Evolutionary conservation across 306 rosid genomes (phyloP).

Genomic region (Cucumis cinereus): DNA sequence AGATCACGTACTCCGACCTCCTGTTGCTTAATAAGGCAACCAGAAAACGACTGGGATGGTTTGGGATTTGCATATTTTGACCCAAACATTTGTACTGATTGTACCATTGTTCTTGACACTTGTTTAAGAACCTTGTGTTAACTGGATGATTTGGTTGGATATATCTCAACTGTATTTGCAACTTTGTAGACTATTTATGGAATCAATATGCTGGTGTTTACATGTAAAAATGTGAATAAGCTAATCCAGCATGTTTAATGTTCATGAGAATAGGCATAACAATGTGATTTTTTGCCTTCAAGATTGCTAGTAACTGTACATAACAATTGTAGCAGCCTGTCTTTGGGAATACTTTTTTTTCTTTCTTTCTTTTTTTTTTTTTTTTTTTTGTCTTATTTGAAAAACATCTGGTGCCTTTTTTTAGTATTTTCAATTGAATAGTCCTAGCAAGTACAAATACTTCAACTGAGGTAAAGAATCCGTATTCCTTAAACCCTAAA

Average conservation of each 20-base stretch:
- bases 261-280: background rate
- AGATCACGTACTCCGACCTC: slow-evolving; percentile 97
- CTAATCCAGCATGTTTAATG: slow-evolving; percentile 3
- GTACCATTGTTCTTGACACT: slow-evolving; percentile 1
- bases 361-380: no score
- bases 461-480: no score
- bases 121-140: background rate
- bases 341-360: background rate
- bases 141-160: background rate
- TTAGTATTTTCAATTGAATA: no score
- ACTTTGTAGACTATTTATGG: slow-evolving; percentile 17
- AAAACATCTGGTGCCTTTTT: background rate
- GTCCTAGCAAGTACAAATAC: no score
- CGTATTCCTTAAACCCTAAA: no score
- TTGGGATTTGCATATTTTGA: slow-evolving; percentile 1
- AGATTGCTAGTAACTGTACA: background rate
- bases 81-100: slow-evolving; percentile 5
- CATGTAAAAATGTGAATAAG: slow-evolving; percentile 53
- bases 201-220: slow-evolving; percentile 41
- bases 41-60: background rate
- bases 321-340: background rate
- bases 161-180: slow-evolving; percentile 1
- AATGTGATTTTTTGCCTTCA: background rate
- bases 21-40: slow-evolving; percentile 62
- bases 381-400: no score